These are phyloP conservation scores for Bertia moriformis DNA, from an alignment of 2,329 filamentous ascomycete genomes.

Conservation along the genomic window DNA sequence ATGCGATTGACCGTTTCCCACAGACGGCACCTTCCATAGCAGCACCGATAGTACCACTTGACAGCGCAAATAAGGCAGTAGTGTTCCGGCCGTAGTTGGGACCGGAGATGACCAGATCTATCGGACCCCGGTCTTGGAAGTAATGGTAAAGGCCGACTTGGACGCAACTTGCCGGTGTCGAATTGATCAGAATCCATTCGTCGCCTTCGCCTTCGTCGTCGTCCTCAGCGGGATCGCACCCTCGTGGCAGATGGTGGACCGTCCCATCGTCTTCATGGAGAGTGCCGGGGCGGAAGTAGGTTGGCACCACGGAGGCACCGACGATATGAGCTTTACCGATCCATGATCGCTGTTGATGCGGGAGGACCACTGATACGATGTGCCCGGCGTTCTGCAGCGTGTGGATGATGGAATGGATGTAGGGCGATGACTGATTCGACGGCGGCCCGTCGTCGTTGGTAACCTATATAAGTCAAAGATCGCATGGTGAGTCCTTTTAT, in stretches of 20 bases:
- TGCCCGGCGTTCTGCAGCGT: constrained; percentile 42
- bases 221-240: constrained; percentile 13
- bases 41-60: constrained; percentile 39
- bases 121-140: constrained; percentile 34
- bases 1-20: constrained; percentile 41
- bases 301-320: constrained; percentile 46
- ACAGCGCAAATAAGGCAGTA: constrained; percentile 38
- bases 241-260: constrained; percentile 25
- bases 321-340: constrained; percentile 65
- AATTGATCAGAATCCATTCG: constrained; percentile 43
- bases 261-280: constrained; percentile 25
- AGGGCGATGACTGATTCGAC: constrained; percentile 39
- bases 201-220: constrained; percentile 25
- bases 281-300: constrained; percentile 35
- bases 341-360: constrained; percentile 58
- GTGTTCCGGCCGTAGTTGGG: constrained; percentile 45
- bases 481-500: not conserved
- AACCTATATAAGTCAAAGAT: constrained; percentile 7
- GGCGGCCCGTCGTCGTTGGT: constrained; percentile 43
- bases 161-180: constrained; percentile 40
- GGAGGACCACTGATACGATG: constrained; percentile 53
- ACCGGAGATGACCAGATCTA: constrained; percentile 41
- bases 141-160: constrained; percentile 44
- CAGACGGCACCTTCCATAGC: constrained; percentile 40
- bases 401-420: constrained; percentile 37